Base-by-base conservation (phyloP, 148 eudicot genomes). In the Simmondsia chinensis region DNA sequence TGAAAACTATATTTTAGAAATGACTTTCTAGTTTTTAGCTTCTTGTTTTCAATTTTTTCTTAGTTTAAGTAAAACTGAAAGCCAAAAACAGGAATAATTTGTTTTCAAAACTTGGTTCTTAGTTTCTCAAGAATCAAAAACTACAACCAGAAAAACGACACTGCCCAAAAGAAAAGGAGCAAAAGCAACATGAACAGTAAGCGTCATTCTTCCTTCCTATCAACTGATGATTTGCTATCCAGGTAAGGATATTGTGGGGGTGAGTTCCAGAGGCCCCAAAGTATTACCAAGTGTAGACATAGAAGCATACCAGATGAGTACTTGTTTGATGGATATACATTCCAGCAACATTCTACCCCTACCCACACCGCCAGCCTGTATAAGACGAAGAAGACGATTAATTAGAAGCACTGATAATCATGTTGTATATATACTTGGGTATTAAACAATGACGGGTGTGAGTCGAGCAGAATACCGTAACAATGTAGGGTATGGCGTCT, bases 261-360 rank as follows among this genome's bases (percentile, higher is more conserved):
- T 5, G 74, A 72, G 49, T 24, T 57, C 94, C 94, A 83, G 8
- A 87, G 68, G 43, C 96, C 96, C 74, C 85, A 81, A 4, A 80
- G 46, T 31, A 80, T 74, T 33, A 74, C 23, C 31, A 74, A 44
- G 69, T 83, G 94, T 54, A 65, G 38, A 51, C 56, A 65, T 25
- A 87, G 65, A 50, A 87, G 88, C 47, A 65, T 22, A 12, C 42
- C 33, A 0, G 96, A 83, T 7, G 94, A 83, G 59, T 74, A 83
- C 21, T 13, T 23, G 34, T 50, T 79, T 4, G 94, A 87, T 10
- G 96, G 96, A 52, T 61, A 87, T 15, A 87, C 50, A 42, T 87
- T 87, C 96, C 94, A 87, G 70, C 94, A 87, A 9, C 57, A 42
- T 60, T 87, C 96, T 40, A 77, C 75, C 6, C 45, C 71, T 19